Percentiles rank a stretch among this genome's conserved stretches.
phyloP scores from a whole-genome alignment of 1,284 basidiomycete species.

The Melanopsichium pennsylvanicum region DNA sequence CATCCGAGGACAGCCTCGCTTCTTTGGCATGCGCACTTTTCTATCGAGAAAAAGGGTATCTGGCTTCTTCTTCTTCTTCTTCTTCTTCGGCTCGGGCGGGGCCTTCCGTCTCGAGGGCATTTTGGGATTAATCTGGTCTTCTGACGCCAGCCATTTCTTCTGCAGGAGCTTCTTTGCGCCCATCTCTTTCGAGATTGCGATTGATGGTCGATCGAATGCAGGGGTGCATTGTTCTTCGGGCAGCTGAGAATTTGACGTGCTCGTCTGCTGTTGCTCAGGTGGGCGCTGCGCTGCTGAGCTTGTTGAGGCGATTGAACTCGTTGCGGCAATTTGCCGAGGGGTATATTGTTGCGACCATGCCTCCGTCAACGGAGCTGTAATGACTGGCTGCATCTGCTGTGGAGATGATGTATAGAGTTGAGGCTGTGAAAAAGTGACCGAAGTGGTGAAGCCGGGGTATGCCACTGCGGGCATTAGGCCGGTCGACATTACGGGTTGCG shows the following conservation, averaged over 20 bases:
- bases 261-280: background rate
- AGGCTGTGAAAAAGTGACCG: conserved; percentile 34
- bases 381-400: conserved; percentile 3
- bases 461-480: conserved; percentile 11
- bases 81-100: background rate
- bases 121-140: too few species aligned
- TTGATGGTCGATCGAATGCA: too few species aligned
- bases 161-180: too few species aligned
- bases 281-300: background rate
- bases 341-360: conserved; percentile 10
- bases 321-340: background rate
- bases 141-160: too few species aligned
- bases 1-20: conserved; percentile 11
- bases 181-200: too few species aligned
- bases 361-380: conserved; percentile 1
- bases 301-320: background rate
- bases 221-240: too few species aligned
- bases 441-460: conserved; percentile 36
- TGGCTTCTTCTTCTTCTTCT: background rate
- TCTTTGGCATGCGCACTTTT: background rate
- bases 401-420: conserved; percentile 32
- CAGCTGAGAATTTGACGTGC: too few species aligned
- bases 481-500: conserved; percentile 22
- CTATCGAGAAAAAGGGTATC: conserved; percentile 5
- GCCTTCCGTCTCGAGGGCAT: background rate